phyloP scores from a whole-genome alignment of 306 rosid genomes.

The Morella rubra region DNA sequence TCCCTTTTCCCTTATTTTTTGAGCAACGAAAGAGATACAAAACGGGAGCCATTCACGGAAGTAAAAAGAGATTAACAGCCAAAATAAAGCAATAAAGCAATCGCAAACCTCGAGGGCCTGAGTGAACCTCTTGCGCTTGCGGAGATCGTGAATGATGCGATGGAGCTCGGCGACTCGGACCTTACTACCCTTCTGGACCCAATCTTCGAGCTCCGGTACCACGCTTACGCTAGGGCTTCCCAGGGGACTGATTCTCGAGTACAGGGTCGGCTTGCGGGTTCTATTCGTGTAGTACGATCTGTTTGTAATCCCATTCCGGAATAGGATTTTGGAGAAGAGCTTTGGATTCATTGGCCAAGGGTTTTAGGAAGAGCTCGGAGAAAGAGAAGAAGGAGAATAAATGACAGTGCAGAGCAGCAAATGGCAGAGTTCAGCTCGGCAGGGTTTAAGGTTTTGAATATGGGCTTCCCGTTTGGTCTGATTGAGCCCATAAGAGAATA shows the following conservation, averaged over 20 bases:
- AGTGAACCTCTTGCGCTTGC: slow-evolving; percentile 68
- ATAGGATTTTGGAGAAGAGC: slow-evolving; percentile 40
- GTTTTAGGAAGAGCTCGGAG: not conserved
- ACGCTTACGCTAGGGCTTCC: slow-evolving; percentile 51
- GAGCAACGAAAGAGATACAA: slow-evolving; percentile 18
- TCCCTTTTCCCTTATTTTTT: not conserved
- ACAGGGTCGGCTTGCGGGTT: slow-evolving; percentile 51
- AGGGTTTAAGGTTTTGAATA: slow-evolving; percentile 4
- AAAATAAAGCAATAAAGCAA: not conserved
- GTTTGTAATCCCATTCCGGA: slow-evolving; percentile 22
- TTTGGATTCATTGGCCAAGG: slow-evolving; percentile 45
- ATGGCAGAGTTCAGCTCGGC: not conserved
- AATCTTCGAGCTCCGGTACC: slow-evolving; percentile 63
- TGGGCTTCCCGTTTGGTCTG: not conserved
- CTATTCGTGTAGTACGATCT: slow-evolving; percentile 69
- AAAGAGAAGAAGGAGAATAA: not conserved
- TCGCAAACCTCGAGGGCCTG: slow-evolving; percentile 69
- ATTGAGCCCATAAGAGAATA: not conserved
- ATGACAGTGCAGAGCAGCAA: not conserved
- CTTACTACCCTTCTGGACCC: slow-evolving; percentile 72
- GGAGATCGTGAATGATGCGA: slow-evolving; percentile 77
- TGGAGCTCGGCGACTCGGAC: slow-evolving; percentile 66
- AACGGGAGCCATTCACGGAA: not conserved
- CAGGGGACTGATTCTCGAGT: slow-evolving; percentile 69
- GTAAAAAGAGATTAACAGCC: not conserved